phyloP scores from a whole-genome alignment of 306 rosid genomes.

The Vicia sativa region DNA sequence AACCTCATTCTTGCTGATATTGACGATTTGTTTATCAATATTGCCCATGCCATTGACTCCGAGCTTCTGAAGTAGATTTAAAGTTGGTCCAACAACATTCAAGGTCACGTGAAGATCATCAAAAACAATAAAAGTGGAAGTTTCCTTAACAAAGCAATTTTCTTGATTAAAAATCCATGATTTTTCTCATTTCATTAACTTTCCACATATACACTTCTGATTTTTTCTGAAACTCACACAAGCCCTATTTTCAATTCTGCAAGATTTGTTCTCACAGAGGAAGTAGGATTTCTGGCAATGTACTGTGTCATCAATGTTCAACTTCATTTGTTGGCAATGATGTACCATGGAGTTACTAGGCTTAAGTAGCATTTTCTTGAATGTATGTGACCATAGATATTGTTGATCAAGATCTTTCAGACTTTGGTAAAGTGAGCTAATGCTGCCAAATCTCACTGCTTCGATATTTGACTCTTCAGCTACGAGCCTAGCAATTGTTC shows the following conservation, averaged over 20 bases:
- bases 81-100: not conserved
- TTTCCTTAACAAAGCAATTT: constrained; percentile 24
- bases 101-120: constrained; percentile 7
- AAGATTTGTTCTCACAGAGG: not conserved
- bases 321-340: not conserved
- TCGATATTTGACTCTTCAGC: too few relatives aligned
- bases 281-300: not conserved
- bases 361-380: not conserved
- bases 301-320: not conserved
- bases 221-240: not conserved
- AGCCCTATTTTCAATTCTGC: not conserved
- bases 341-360: not conserved
- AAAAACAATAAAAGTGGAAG: not conserved
- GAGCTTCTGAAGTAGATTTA: not conserved
- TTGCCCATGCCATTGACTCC: not conserved
- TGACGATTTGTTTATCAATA: not conserved
- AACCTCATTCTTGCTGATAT: constrained; percentile 1
- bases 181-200: not conserved
- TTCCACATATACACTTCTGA: not conserved
- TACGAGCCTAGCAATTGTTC: too few relatives aligned
- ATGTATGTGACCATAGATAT: too few relatives aligned
- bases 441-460: too few relatives aligned
- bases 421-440: too few relatives aligned
- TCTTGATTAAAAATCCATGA: too few relatives aligned
- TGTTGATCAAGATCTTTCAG: too few relatives aligned